Percentiles rank a stretch among this genome's conserved stretches.
Evolutionary conservation across 2,329 filamentous ascomycete genomes (phyloP).

Genomic region (Fusarium compactum): DNA sequence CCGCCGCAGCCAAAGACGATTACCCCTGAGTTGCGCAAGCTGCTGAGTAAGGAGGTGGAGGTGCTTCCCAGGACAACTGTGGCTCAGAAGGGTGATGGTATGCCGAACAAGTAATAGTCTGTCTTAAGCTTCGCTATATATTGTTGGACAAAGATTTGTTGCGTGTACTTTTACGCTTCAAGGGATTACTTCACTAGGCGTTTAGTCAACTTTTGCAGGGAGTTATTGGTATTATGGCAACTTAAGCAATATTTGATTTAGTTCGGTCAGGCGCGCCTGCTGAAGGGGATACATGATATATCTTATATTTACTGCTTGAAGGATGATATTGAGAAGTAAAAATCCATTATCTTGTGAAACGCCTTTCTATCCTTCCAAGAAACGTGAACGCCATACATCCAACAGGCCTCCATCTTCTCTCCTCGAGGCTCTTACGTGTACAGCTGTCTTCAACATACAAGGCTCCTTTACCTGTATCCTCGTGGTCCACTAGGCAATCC

Average conservation of each 20-base stretch:
- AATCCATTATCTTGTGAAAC: constrained; percentile 38
- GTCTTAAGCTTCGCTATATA: not conserved
- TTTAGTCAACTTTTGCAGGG: constrained; percentile 16
- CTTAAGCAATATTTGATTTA: not conserved
- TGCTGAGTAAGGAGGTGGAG: constrained; percentile 64
- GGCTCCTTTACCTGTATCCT: constrained; percentile 50
- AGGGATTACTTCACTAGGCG: constrained; percentile 3
- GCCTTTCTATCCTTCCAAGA: constrained; percentile 42
- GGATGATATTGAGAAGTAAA: constrained; percentile 11
- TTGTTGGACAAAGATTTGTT: not conserved
- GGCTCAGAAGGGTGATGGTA: constrained; percentile 53
- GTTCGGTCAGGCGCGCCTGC: not conserved
- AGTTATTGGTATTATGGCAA: constrained; percentile 28
- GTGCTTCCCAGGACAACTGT: constrained; percentile 56
- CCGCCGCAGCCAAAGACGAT: constrained; percentile 61
- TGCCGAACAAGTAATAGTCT: constrained; percentile 47
- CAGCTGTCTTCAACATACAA: not conserved
- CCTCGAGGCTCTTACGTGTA: not conserved
- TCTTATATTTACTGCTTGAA: not conserved
- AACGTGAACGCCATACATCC: constrained; percentile 28
- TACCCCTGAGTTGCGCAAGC: constrained; percentile 66
- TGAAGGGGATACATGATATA: constrained; percentile 5
- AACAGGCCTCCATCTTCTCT: constrained; percentile 3
- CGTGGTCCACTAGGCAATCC: constrained; percentile 62
- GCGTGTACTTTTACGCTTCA: constrained; percentile 31